Evolutionary conservation across 805 yeast species (phyloP), one percentile per base, ranked within the genome.

Genomic region (Teunomyces lycoperdinae): DNA sequence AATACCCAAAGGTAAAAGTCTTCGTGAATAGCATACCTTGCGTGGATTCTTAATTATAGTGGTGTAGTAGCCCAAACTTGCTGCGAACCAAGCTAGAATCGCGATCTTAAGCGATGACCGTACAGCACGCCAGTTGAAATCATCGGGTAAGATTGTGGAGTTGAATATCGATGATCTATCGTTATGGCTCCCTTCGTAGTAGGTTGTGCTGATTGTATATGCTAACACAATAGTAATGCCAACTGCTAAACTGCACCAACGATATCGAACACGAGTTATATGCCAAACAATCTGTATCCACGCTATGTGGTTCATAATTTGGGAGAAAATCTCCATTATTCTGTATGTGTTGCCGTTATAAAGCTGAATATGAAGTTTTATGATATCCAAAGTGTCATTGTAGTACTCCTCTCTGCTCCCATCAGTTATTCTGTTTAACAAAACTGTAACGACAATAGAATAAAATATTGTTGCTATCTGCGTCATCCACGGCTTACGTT

Each of bases 401-500:
- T 60, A 60, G 57, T 82, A 85, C 58, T 87, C 89, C 0, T 44
- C 31, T 20, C 69, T 54, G 39, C 87, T 71, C 2, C 74, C 69
- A 0, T 60, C 54, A 11, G 84, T 78, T 28, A 81, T 60, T 48
- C 69, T 69, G 2, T 66, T 58, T 13, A 87, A 62, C 9, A 80
- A 63, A 1, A 79, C 76, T 0, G 89, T 81, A 44, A 79, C 70
- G 8, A 78, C 71, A 1, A 79, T 64, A 10, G 89, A 80, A 48
- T 76, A 77, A 46, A 81, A 68, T 16, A 83, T 54, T n/a, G 85
- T 80, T 4, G 87, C 80, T 8, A 83, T 28, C 34, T 78, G 78
- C 32, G 87, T 76, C 39, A 82, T 62, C 35, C 70, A 60, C 3
- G 91, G 89, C 47, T 85, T 78, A 24, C 78, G 68, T 53, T 79